Percentiles rank a stretch among this genome's conserved stretches.
phyloP scores from a whole-genome alignment of 768 basidiomycete genomes.

The Exsudoporus frostii region DNA sequence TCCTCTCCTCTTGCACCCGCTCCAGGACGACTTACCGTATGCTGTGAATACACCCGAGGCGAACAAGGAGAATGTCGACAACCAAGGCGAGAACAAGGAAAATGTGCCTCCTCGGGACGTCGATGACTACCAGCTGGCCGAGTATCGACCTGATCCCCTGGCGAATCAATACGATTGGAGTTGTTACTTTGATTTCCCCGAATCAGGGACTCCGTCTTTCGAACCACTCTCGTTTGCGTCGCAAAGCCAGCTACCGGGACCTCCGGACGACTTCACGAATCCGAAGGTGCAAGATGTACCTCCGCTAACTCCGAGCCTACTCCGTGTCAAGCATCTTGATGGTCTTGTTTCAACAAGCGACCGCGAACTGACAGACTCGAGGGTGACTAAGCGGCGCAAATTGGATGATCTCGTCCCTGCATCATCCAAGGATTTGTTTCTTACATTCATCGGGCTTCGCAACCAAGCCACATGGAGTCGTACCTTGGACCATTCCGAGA shows the following conservation, averaged over 20 bases:
- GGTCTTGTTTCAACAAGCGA: background rate
- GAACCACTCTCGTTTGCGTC: constrained; percentile 26
- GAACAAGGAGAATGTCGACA: constrained; percentile 15
- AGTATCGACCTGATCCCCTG: background rate
- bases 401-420: constrained; percentile 22
- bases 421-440: constrained; percentile 27
- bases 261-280: constrained; percentile 1
- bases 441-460: constrained; percentile 25
- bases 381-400: constrained; percentile 22
- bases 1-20: constrained; percentile 1
- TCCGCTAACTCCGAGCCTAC: constrained; percentile 4
- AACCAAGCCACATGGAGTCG: constrained; percentile 11
- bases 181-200: constrained; percentile 21
- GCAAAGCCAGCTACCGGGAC: constrained; percentile 11
- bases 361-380: background rate
- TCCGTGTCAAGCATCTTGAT: background rate
- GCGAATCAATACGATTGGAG: constrained; percentile 21
- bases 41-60: background rate
- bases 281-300: constrained; percentile 1
- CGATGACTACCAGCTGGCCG: background rate
- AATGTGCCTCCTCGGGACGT: constrained; percentile 9
- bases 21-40: constrained; percentile 6
- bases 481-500: constrained; percentile 9
- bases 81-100: constrained; percentile 16
- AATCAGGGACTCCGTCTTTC: constrained; percentile 17